Conservation (phyloP, 768 basidiomycete species). For the Gautieria morchelliformis region DNA sequence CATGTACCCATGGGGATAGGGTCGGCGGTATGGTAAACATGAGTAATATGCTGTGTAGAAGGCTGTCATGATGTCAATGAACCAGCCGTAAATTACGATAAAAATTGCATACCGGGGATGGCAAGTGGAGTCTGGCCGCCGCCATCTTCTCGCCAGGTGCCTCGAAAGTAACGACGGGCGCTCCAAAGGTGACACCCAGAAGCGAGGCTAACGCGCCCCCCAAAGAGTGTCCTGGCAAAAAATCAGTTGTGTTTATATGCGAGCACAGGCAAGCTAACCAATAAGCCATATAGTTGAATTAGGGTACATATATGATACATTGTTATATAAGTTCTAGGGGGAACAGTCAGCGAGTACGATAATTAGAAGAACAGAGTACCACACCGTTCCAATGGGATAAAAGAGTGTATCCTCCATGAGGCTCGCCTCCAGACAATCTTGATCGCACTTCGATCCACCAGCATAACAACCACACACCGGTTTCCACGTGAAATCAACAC, state of each 20-base stretch:
- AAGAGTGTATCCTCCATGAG: slow-evolving; percentile 78
- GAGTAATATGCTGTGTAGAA: slow-evolving; percentile 65
- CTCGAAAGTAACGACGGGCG: slow-evolving; percentile 85
- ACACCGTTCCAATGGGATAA: slow-evolving; percentile 75
- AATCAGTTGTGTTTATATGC: neutral
- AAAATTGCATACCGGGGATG: slow-evolving; percentile 58
- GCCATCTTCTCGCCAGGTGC: slow-evolving; percentile 61
- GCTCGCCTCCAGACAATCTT: slow-evolving; percentile 69
- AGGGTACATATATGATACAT: slow-evolving; percentile 86
- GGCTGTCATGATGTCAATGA: slow-evolving; percentile 35
- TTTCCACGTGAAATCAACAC: slow-evolving; percentile 90
- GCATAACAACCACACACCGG: slow-evolving; percentile 85
- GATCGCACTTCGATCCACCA: slow-evolving; percentile 66
- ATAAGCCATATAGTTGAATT: slow-evolving; percentile 82
- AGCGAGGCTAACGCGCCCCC: slow-evolving; percentile 83
- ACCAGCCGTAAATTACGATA: slow-evolving; percentile 8
- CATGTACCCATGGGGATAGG: slow-evolving; percentile 85
- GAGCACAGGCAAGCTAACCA: slow-evolving; percentile 30
- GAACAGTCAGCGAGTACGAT: neutral
- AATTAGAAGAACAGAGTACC: slow-evolving; percentile 16
- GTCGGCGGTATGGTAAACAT: slow-evolving; percentile 90
- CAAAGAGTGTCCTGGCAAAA: slow-evolving; percentile 50
- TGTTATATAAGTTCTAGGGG: slow-evolving; percentile 83
- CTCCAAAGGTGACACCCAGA: slow-evolving; percentile 85
- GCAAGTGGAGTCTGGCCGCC: slow-evolving; percentile 74